Base-by-base conservation (phyloP, 2,329 filamentous ascomycete genomes). In the Colletotrichum sp. region DNA sequence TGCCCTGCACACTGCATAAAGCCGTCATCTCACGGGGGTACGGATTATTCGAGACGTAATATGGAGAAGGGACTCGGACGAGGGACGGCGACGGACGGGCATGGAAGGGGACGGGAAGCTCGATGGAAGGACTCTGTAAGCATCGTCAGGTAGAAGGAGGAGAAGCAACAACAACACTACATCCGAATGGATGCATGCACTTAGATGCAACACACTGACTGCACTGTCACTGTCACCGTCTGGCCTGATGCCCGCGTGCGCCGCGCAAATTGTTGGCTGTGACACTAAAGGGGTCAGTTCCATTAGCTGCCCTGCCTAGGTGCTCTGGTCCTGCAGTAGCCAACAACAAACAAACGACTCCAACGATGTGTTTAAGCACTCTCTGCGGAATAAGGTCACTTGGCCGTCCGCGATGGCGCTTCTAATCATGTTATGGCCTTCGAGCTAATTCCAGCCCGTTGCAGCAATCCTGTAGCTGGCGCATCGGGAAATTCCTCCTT, bases 231-330 rank as follows among this genome's bases (percentile, higher is more conserved):
- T 57, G 65, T 74, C 64, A 61, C 30, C 67, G 68, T 64, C 57
- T 64, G 68, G 39, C 64, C 59, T 69, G 65, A 27, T 73, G 55
- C 29, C 61, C 65, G 65, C 64, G 64, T 69, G 74, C 70, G 59
- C 57, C 19, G 59, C 65, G 74, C 74, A 74, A 76, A 74, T 65
- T 74, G 49, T 25, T 65, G 74, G 74, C 70, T 76, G 71, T 59
- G 74, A 36, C 74, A 39, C 74, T 69, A 76, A 52, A 68, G 70
- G 64, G 70, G 70, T 61, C 70, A 76, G 69, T 73, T 73, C 29
- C 68, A 68, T 49, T 52, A 68, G 62, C 32, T 64, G 25, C 34
- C 36, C 29, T 16, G 29, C 16, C 15, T 66, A 15, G 8, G 9
- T 66, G 16, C 27, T 36, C 22, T 44, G 34, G 63, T 12, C 27